Percentiles rank a stretch among this genome's conserved stretches.
phyloP scores from a whole-genome alignment of 129 eudicot species.

The Artemisia tridentata region DNA sequence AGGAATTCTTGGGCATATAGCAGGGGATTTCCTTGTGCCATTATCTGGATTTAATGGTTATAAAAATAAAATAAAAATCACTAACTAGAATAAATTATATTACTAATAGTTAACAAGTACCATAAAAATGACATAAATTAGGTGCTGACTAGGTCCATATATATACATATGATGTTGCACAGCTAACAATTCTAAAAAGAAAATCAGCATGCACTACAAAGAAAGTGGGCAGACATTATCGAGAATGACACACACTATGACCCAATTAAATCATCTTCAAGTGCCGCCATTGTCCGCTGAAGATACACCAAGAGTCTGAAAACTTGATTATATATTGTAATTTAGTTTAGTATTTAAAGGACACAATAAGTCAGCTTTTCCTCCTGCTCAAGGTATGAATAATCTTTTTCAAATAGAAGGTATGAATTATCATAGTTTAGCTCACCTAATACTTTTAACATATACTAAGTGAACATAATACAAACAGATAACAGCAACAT shows the following conservation, averaged over 20 bases:
- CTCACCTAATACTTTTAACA: slow-evolving; percentile 22
- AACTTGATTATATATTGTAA: neutral
- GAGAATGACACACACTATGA: slow-evolving; percentile 15
- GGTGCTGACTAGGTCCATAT: slow-evolving; percentile 8
- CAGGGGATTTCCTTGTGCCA: too few relatives aligned
- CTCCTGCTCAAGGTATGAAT: slow-evolving; percentile 16
- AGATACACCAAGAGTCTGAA: slow-evolving; percentile 3
- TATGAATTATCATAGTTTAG: slow-evolving; percentile 18
- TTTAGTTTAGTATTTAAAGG: neutral
- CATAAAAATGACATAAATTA: neutral
- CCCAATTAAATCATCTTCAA: slow-evolving; percentile 9
- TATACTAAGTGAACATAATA: too few relatives aligned
- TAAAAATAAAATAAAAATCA: neutral
- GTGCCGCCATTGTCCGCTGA: slow-evolving; percentile 16
- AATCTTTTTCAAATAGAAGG: too few relatives aligned
- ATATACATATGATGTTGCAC: neutral
- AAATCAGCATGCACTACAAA: slow-evolving; percentile 7
- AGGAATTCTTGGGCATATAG: too few relatives aligned
- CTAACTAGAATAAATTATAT: neutral
- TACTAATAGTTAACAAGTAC: neutral
- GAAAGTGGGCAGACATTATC: slow-evolving; percentile 25
- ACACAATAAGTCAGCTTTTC: slow-evolving; percentile 16
- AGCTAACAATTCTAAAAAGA: neutral
- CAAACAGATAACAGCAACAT: too few relatives aligned
- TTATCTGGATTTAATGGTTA: slow-evolving; percentile 29